A percentile compares a stretch with the other conserved stretches of the same genome.
Evolutionary conservation across 2,329 filamentous ascomycete genomes (phyloP).

Genomic region (Aureobasidium sp.): DNA sequence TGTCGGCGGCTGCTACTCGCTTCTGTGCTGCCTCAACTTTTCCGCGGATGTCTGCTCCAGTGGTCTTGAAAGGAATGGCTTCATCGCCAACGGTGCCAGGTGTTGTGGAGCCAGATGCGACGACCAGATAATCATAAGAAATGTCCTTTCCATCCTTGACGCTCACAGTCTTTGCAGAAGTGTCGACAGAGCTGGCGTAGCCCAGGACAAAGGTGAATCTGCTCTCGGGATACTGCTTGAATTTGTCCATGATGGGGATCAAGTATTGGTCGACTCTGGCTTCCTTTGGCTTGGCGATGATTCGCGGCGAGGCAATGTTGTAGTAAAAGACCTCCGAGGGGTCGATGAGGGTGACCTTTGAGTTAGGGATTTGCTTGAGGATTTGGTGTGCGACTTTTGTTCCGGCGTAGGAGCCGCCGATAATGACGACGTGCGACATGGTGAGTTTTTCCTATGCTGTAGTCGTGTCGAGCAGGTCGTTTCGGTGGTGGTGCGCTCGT

Average conservation of each 20-base stretch:
- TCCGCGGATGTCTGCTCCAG: conserved; percentile 8
- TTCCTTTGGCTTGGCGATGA: conserved; percentile 18
- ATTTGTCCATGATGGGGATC: conserved; percentile 45
- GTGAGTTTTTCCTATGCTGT: neutral
- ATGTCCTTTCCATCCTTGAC: conserved; percentile 40
- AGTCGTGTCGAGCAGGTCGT: neutral
- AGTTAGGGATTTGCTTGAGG: conserved; percentile 3
- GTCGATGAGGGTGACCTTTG: conserved; percentile 17
- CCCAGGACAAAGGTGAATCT: conserved; percentile 57
- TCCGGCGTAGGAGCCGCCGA: conserved; percentile 16
- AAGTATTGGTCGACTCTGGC: conserved; percentile 12
- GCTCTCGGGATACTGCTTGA: conserved; percentile 48
- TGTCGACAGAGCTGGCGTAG: conserved; percentile 49
- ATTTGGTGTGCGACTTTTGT: conserved; percentile 19
- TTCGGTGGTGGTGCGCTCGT: neutral
- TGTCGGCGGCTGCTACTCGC: conserved; percentile 4
- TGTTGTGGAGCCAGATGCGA: conserved; percentile 56
- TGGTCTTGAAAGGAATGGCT: conserved; percentile 21
- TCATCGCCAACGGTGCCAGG: conserved; percentile 19
- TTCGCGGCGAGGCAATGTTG: conserved; percentile 16
- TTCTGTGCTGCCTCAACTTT: conserved; percentile 13
- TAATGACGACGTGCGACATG: conserved; percentile 16
- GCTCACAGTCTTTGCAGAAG: conserved; percentile 42
- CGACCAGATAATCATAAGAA: conserved; percentile 53
- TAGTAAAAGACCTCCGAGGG: conserved; percentile 19